Evolutionary conservation across 1,284 basidiomycete species (phyloP).

Genomic region (Ceratobasidium sp.): DNA sequence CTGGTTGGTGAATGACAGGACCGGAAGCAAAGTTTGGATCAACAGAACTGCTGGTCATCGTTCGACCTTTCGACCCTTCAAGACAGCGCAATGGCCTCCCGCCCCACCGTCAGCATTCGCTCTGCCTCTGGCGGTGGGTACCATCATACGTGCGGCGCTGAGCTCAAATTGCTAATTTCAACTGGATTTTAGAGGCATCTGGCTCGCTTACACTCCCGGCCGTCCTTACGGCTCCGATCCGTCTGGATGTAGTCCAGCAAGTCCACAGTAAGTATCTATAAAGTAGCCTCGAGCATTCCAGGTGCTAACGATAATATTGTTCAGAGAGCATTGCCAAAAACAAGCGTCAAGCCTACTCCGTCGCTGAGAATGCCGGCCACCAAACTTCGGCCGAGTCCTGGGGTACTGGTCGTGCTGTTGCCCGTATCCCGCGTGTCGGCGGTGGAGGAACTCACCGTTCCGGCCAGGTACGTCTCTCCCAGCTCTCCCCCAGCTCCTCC

Average conservation of each 20-base stretch:
- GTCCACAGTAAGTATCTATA: constrained; percentile 86
- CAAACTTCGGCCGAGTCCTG: constrained; percentile 99
- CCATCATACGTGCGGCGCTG: not conserved
- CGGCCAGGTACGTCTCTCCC: constrained; percentile 72
- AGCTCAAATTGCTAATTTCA: not conserved
- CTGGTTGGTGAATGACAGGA: constrained; percentile 3
- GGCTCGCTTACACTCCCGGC: constrained; percentile 93
- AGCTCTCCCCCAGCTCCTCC: not conserved
- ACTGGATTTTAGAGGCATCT: constrained; percentile 70
- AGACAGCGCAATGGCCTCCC: constrained; percentile 74
- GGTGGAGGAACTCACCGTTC: constrained; percentile 99
- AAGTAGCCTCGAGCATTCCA: not conserved
- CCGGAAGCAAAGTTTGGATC: constrained; percentile 34
- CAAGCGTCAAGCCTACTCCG: constrained; percentile 96
- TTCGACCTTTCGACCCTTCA: constrained; percentile 44
- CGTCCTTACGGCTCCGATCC: constrained; percentile 97
- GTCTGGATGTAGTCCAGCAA: constrained; percentile 97
- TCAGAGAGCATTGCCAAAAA: constrained; percentile 98
- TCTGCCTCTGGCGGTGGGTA: constrained; percentile 73
- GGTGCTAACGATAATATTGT: constrained; percentile 1
- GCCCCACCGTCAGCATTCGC: constrained; percentile 87
- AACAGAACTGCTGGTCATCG: constrained; percentile 9
- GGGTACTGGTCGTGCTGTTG: constrained; percentile 99
- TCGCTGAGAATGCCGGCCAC: constrained; percentile 97
- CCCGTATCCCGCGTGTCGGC: constrained; percentile 99